Conservation (phyloP, 148 eudicot species). For the Simmondsia chinensis region DNA sequence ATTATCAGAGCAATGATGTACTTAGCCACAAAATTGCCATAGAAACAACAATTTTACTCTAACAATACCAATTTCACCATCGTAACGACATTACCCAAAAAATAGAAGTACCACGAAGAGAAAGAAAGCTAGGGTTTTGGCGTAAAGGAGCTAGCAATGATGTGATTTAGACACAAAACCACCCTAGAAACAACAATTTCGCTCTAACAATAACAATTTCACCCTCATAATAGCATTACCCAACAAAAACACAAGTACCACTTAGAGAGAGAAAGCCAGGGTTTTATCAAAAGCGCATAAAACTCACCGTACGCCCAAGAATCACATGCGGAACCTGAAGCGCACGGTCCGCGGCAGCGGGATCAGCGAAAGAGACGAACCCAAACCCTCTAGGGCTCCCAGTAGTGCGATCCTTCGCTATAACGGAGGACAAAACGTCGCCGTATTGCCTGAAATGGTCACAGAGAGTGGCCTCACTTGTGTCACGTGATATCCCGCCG, state of each 20-base stretch:
- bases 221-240: background rate
- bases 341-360: constrained; percentile 38
- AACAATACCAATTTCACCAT: too few relatives aligned
- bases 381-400: constrained; percentile 77
- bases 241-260: background rate
- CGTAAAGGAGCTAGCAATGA: too few relatives aligned
- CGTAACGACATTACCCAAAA: background rate
- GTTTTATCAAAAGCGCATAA: background rate
- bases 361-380: constrained; percentile 52
- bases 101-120: background rate
- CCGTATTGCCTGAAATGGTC: constrained; percentile 59
- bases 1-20: too few relatives aligned
- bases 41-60: too few relatives aligned
- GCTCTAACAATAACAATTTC: too few relatives aligned
- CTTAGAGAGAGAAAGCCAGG: background rate
- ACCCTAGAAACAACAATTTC: too few relatives aligned
- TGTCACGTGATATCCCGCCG: constrained; percentile 70
- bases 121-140: too few relatives aligned
- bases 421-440: constrained; percentile 26
- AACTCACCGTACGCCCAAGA: constrained; percentile 45
- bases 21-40: too few relatives aligned
- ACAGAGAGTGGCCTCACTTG: constrained; percentile 27
- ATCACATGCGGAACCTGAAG: constrained; percentile 55
- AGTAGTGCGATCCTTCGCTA: constrained; percentile 48
- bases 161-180: too few relatives aligned